phyloP scores from a whole-genome alignment of 768 basidiomycete species.

The Trametes punicea region DNA sequence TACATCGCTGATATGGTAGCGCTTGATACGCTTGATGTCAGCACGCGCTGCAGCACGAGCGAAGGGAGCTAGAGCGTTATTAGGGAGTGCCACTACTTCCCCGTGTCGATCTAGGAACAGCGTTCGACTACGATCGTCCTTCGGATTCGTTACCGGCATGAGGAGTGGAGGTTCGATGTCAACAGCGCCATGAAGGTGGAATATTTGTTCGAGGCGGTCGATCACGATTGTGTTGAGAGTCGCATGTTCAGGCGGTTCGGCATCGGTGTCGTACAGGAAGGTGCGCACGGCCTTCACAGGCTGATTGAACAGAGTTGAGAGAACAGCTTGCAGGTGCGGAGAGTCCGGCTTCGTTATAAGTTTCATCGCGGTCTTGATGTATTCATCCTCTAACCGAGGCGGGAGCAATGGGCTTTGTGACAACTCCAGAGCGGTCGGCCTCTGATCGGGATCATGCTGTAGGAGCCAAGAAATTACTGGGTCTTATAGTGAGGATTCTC shows the following conservation, averaged over 20 bases:
- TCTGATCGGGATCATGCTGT: constrained; percentile 72
- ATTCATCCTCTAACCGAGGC: constrained; percentile 75
- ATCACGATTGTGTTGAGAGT: constrained; percentile 72
- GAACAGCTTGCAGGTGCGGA: constrained; percentile 72
- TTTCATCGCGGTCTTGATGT: constrained; percentile 74
- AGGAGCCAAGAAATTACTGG: constrained; percentile 78
- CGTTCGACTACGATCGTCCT: constrained; percentile 53
- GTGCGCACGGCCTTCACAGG: constrained; percentile 60
- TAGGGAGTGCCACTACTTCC: constrained; percentile 70
- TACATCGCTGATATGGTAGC: constrained; percentile 74
- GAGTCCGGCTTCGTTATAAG: constrained; percentile 84
- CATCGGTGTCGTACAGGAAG: constrained; percentile 72
- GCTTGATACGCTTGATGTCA: constrained; percentile 68
- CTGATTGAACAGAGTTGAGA: constrained; percentile 76
- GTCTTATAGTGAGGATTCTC: neutral
- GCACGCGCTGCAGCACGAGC: constrained; percentile 77
- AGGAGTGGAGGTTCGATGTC: constrained; percentile 85
- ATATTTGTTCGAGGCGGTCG: constrained; percentile 72
- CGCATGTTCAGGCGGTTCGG: constrained; percentile 65
- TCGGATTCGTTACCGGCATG: constrained; percentile 62
- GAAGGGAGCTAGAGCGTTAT: constrained; percentile 70
- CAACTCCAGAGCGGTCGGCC: constrained; percentile 81
- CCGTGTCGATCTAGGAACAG: constrained; percentile 79
- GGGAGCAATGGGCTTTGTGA: constrained; percentile 78
- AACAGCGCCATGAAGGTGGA: constrained; percentile 87